Base-by-base conservation (phyloP, 257 asterid genomes). In the Thymus quinquecostatus region DNA sequence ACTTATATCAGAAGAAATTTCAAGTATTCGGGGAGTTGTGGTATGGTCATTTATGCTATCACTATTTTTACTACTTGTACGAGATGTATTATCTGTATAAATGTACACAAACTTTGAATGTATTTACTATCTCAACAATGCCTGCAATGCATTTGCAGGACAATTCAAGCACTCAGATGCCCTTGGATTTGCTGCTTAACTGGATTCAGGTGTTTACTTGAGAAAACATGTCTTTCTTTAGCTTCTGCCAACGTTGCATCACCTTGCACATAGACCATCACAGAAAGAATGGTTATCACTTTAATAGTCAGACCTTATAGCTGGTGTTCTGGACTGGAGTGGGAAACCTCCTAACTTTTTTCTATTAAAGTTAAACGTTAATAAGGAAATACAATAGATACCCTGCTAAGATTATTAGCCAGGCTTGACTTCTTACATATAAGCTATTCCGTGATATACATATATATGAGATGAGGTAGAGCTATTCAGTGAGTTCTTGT, bases 181-280 rank as follows among this genome's bases (percentile, higher is more conserved):
- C 77, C 64, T 70, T 89, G 82, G 91, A 88, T 73, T 77, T 89
- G 90, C 97, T 94, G 75, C 88, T 94, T 68, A 57, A 86, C 75
- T 94, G 99, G 99, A 79, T 94, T 77, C 92, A 89, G 99, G 99
- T 94, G 80, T 71, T 56, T 59, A 51, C 33, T 60, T 45, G 58
- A 51, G 48, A 33, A 60, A 8, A 29, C 53, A 40, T 57, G 29
- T 34, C 55, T 70, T 21, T 61, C 54, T 73, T 66, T 27, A 40
- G 63, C 47, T 28, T 68, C 71, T 59, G 41, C 29, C 29, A 60
- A 49, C 69, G 72, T 50, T 47, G 21, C 21, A 21, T 21, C 21
- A 21, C 21, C 21, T 21, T 21, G 21, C 21, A 21, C 21, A 21
- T 21, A 21, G 21, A 21, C 21, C 21, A 21, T 21, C 21, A 21